A percentile compares a stretch with the other conserved stretches of the same genome.
Conservation (phyloP, 176 grass and related monocot genomes). For the Melocanna baccifera region DNA sequence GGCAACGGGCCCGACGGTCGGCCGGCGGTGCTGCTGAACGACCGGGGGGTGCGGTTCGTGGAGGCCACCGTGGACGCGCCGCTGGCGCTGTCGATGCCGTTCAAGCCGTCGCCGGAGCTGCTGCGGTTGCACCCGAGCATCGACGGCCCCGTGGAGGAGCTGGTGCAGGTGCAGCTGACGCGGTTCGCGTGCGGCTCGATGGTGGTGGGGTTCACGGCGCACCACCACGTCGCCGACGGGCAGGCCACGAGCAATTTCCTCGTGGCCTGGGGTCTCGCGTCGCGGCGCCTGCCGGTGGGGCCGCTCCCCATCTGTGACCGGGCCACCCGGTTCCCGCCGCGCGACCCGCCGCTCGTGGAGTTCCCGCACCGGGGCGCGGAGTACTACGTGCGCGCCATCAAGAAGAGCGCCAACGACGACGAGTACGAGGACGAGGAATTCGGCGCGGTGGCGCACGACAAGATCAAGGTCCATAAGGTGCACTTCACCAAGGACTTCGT, state of each 20-base stretch:
- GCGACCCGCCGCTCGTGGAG: conserved; percentile 34
- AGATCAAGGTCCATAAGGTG: conserved; percentile 58
- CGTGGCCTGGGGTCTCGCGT: conserved; percentile 53
- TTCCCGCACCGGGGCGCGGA: conserved; percentile 45
- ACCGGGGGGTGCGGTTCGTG: conserved; percentile 44
- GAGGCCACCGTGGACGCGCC: conserved; percentile 52
- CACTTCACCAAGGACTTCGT: conserved; percentile 62
- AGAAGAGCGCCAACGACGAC: neutral
- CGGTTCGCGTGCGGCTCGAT: conserved; percentile 64
- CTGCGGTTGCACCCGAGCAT: conserved; percentile 49
- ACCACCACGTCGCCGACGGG: conserved; percentile 61
- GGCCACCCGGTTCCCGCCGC: conserved; percentile 26
- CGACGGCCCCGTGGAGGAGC: conserved; percentile 35
- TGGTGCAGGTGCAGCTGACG: conserved; percentile 62
- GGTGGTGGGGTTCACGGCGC: conserved; percentile 33
- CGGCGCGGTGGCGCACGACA: conserved; percentile 20
- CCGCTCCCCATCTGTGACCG: conserved; percentile 42
- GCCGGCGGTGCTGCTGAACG: conserved; percentile 45
- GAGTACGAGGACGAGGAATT: neutral
- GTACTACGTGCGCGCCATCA: conserved; percentile 3
- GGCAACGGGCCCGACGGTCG: conserved; percentile 27
- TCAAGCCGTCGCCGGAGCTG: conserved; percentile 39
- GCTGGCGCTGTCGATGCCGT: conserved; percentile 35
- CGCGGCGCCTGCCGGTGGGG: conserved; percentile 12
- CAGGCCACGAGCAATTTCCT: conserved; percentile 55